Conservation (phyloP, 352 stramenopile genomes). For the Phytophthora hybrid region DNA sequence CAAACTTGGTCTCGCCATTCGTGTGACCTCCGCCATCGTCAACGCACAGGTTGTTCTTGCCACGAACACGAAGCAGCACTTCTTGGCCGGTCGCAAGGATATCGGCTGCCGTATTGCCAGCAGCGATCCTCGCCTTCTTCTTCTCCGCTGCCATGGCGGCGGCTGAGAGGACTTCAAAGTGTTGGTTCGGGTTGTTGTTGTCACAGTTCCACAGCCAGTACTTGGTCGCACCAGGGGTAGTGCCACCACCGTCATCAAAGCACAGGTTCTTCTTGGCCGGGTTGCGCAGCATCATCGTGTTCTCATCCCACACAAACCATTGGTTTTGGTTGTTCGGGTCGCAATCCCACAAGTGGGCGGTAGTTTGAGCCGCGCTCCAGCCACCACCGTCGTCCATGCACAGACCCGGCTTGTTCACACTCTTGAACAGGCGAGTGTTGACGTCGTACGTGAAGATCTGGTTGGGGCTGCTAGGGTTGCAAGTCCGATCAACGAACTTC, state of each 20-base stretch:
- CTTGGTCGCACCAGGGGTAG: neutral
- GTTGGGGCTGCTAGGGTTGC: conserved; percentile 27
- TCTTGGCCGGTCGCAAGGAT: conserved; percentile 7
- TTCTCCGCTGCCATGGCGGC: neutral
- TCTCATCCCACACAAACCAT: conserved; percentile 31
- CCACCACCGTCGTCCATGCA: conserved; percentile 42
- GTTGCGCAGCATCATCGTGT: conserved; percentile 30
- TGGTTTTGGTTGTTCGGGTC: conserved; percentile 37
- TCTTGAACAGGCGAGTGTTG: conserved; percentile 28
- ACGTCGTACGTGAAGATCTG: conserved; percentile 28
- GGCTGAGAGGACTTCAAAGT: conserved; percentile 35
- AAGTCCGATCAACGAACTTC: conserved; percentile 22
- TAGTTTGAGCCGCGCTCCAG: conserved; percentile 1
- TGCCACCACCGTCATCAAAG: conserved; percentile 27
- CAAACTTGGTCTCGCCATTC: conserved; percentile 35
- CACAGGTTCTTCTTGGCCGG: conserved; percentile 35
- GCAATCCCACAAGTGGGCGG: conserved; percentile 28
- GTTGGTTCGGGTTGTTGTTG: conserved; percentile 25
- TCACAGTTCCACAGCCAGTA: conserved; percentile 25
- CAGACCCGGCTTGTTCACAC: conserved; percentile 29
- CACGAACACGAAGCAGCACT: conserved; percentile 28
- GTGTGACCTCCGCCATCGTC: conserved; percentile 40
- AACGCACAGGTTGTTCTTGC: conserved; percentile 34
- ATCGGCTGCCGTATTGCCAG: neutral
- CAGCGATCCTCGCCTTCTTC: neutral